Conservation (phyloP, 768 basidiomycete genomes). For the Amanita inopinata region DNA sequence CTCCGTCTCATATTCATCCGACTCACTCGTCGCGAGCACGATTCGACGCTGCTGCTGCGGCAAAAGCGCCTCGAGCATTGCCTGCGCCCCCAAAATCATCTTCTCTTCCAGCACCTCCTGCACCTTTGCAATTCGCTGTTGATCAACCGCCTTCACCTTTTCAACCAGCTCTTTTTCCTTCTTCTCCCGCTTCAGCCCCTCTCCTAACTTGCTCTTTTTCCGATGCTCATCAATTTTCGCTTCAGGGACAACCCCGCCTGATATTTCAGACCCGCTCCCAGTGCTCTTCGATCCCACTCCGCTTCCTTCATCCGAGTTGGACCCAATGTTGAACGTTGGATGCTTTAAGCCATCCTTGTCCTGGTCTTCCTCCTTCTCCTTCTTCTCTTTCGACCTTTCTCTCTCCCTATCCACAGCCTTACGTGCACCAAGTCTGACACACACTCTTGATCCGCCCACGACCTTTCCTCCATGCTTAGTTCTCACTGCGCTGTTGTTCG, state of each 20-base stretch:
- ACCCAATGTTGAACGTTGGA: constrained; percentile 47
- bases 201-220: neutral
- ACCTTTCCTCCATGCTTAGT: constrained; percentile 9
- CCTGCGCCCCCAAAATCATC: constrained; percentile 8
- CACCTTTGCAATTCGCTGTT: neutral
- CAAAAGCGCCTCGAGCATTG: constrained; percentile 20
- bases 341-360: constrained; percentile 10
- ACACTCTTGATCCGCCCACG: neutral
- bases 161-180: constrained; percentile 9
- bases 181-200: neutral
- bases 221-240: neutral
- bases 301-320: constrained; percentile 44
- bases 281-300: constrained; percentile 25
- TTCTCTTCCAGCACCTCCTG: constrained; percentile 5
- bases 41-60: constrained; percentile 31
- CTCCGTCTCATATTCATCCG: constrained; percentile 39
- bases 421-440: constrained; percentile 2
- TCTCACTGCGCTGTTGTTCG: constrained; percentile 6
- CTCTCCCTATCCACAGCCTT: constrained; percentile 12
- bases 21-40: constrained; percentile 44
- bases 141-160: constrained; percentile 3
- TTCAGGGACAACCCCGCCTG: neutral
- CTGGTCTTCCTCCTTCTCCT: constrained; percentile 7
- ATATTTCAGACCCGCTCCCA: constrained; percentile 24
- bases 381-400: constrained; percentile 10